Percentiles rank a stretch among this genome's conserved stretches.
These are phyloP conservation scores for Vigna radiata DNA, from an alignment of 306 rosid genomes.

Conservation along the genomic window DNA sequence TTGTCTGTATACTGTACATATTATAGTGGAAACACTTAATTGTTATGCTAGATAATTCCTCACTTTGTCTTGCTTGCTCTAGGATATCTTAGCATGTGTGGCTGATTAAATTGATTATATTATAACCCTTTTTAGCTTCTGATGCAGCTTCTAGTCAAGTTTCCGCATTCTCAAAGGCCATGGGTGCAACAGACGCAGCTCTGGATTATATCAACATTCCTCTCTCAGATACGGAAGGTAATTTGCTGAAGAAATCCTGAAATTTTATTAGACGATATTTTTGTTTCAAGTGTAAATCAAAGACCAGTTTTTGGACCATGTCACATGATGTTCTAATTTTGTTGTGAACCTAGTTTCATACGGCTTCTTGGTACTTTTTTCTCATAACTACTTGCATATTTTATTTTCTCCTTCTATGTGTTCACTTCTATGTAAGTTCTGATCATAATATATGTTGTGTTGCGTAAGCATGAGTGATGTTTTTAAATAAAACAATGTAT, in stretches of 20 bases:
- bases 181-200: slow-evolving; percentile 63
- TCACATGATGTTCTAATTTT: slow-evolving; percentile 17
- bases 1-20: slow-evolving; percentile 20
- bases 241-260: slow-evolving; percentile 26
- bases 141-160: slow-evolving; percentile 80
- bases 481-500: slow-evolving; percentile 44
- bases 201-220: slow-evolving; percentile 87
- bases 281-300: slow-evolving; percentile 11
- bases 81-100: slow-evolving; percentile 22
- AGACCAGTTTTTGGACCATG: slow-evolving; percentile 30
- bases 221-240: slow-evolving; percentile 97
- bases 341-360: slow-evolving; percentile 19
- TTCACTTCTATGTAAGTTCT: slow-evolving; percentile 2
- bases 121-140: slow-evolving; percentile 37
- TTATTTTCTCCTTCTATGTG: background rate
- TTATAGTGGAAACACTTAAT: slow-evolving; percentile 23
- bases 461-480: slow-evolving; percentile 33
- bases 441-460: slow-evolving; percentile 27
- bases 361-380: slow-evolving; percentile 26
- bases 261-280: slow-evolving; percentile 22
- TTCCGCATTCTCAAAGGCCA: slow-evolving; percentile 69
- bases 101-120: slow-evolving; percentile 43
- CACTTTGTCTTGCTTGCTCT: slow-evolving; percentile 31
- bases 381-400: slow-evolving; percentile 1
- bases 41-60: slow-evolving; percentile 27